phyloP scores from a whole-genome alignment of 2,329 filamentous ascomycete species.

The Fusarium irregulare region DNA sequence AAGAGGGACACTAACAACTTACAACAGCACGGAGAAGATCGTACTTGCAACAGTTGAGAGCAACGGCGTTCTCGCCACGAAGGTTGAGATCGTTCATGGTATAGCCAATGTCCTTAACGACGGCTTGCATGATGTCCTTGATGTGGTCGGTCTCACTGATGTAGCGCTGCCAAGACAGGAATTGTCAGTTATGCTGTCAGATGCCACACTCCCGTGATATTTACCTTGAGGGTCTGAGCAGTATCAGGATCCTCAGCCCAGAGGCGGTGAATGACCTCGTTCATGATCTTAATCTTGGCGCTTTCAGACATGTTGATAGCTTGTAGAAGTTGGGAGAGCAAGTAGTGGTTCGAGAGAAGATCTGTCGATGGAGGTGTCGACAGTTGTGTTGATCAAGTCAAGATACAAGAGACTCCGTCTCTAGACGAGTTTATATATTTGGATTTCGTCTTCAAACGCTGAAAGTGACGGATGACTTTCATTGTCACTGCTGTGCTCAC shows the following conservation, averaged over 20 bases:
- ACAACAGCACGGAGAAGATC: constrained; percentile 25
- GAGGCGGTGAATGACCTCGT: constrained; percentile 19
- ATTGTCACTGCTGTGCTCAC: not conserved
- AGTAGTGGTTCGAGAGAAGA: not conserved
- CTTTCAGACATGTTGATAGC: constrained; percentile 3
- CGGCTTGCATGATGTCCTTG: constrained; percentile 29
- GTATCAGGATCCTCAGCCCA: not conserved
- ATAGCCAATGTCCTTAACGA: constrained; percentile 29
- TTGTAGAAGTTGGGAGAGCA: not conserved
- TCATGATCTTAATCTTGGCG: not conserved
- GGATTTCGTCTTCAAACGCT: not conserved
- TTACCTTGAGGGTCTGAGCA: constrained; percentile 16
- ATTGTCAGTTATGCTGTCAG: not conserved
- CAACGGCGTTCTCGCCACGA: not conserved
- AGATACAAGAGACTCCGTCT: not conserved
- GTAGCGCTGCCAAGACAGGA: constrained; percentile 12
- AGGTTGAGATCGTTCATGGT: constrained; percentile 23
- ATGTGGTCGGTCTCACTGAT: constrained; percentile 26
- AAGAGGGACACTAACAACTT: not conserved
- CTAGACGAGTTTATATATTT: not conserved
- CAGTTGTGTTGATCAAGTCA: constrained; percentile 9
- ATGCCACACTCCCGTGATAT: not conserved
- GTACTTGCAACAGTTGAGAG: constrained; percentile 23
- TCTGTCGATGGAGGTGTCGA: constrained; percentile 1
- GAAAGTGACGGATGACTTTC: not conserved